A percentile compares a stretch with the other conserved stretches of the same genome.
These are phyloP conservation scores for Schizophyllum amplum DNA, from an alignment of 1,284 basidiomycete genomes.

Conservation along the genomic window DNA sequence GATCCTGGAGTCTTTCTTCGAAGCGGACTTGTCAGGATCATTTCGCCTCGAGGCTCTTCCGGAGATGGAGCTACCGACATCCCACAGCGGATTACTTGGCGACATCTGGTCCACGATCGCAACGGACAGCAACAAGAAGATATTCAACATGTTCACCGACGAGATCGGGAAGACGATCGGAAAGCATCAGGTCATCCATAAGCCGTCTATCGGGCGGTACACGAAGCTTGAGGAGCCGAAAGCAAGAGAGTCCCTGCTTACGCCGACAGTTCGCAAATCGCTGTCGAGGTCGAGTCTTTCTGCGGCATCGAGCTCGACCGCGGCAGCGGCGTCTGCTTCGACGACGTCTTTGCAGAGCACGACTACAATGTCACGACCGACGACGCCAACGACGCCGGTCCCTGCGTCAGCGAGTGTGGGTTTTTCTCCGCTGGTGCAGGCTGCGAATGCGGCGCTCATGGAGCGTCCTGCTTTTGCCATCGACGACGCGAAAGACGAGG, in stretches of 20 bases:
- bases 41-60: conserved; percentile 76
- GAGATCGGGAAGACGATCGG: conserved; percentile 91
- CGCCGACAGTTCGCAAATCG: conserved; percentile 54
- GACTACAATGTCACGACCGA: conserved; percentile 7
- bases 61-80: conserved; percentile 53
- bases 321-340: not conserved
- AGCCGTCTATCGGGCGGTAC: conserved; percentile 81
- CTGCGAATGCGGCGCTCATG: conserved; percentile 78
- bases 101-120: conserved; percentile 85
- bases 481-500: conserved; percentile 82
- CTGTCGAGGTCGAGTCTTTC: conserved; percentile 46
- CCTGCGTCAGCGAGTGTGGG: conserved; percentile 21
- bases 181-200: conserved; percentile 76
- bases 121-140: conserved; percentile 80
- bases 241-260: conserved; percentile 79
- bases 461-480: conserved; percentile 90
- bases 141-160: conserved; percentile 83
- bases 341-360: not conserved
- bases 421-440: conserved; percentile 62
- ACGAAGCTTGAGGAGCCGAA: conserved; percentile 80
- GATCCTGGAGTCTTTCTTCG: conserved; percentile 91
- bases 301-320: conserved; percentile 12
- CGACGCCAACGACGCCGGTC: conserved; percentile 16
- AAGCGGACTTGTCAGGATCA: conserved; percentile 78
- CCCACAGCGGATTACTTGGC: conserved; percentile 62